Base-by-base conservation (phyloP, 352 stramenopile genomes). In the Plasmopara viticola region DNA sequence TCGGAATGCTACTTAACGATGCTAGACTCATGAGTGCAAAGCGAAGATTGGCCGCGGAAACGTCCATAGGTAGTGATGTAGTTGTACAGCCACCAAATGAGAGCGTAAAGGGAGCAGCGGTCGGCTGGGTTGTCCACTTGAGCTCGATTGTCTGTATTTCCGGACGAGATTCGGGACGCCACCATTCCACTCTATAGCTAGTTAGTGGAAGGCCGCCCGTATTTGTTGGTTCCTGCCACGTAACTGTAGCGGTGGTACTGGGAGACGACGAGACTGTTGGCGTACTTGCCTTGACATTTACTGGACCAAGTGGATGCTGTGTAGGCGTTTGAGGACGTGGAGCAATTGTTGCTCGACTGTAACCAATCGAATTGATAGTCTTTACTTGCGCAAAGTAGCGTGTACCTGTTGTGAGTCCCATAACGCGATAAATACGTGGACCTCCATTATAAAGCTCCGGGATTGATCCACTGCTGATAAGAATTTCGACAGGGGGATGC, bases 1-100 rank as follows among this genome's bases (percentile, higher is more conserved):
- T 51, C 6, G 60, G 43, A 43, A 70, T 58, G 10, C 53, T 58
- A 10, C 20, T 50, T 9, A 34, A 28, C 0, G 64, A 60, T 14
- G 88, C 70, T 18, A 97, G 68, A 53, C 96, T 96, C 70, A 97
- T 89, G 15, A 97, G 65, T 18, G 78, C 77, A 51, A 71, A 84
- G 8, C 90, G 77, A 8, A 97, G 44, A 57, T 95, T 87, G 52
- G 86, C 84, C 2, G 86, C 70, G 9, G 77, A 55, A 2, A 89
- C 69, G 66, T 96, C 71, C 52, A 86, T 86, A 1, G 74, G 66
- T 44, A 97, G 58, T 14, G 73, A 69, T 7, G 71, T 66, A 0
- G 88, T 94, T 6, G 66, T 62, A n/a, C 51, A 54, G n/a, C 73
- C 77, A 47, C 80, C 82, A 58, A 95, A 96, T 9, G 77, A 84